phyloP scores from a whole-genome alignment of 306 rosid genomes.

The Adenanthera pavonina region DNA sequence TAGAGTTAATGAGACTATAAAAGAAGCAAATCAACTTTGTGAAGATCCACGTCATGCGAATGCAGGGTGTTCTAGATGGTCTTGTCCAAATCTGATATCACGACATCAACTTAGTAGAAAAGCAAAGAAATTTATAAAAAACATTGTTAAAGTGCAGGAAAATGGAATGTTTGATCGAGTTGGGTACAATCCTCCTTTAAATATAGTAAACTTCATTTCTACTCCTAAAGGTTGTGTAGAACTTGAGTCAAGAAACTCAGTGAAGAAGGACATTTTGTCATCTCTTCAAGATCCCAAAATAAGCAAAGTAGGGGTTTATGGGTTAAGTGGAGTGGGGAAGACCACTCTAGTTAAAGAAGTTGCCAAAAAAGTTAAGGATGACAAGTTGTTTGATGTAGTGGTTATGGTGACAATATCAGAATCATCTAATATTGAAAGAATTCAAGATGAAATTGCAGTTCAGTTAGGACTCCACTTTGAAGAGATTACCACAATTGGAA shows the following conservation, averaged over 20 bases:
- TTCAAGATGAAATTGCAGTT: conserved; percentile 19
- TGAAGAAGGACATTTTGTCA: background rate
- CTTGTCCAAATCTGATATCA: conserved; percentile 1
- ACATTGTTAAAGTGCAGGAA: background rate
- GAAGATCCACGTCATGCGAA: background rate
- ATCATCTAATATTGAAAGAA: background rate
- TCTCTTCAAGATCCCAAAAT: too few relatives aligned
- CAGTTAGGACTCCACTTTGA: background rate
- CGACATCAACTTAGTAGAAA: conserved; percentile 30
- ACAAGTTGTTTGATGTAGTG: background rate
- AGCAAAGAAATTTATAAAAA: conserved; percentile 17
- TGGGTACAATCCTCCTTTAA: background rate
- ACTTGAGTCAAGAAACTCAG: background rate
- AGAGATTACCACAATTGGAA: background rate
- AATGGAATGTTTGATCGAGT: background rate
- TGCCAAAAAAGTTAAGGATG: too few relatives aligned
- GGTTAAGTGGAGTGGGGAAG: too few relatives aligned
- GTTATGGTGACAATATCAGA: background rate
- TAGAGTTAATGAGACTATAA: background rate
- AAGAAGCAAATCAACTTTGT: background rate
- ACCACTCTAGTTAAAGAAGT: too few relatives aligned
- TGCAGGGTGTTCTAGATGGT: conserved; percentile 4
- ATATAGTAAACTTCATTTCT: too few relatives aligned
- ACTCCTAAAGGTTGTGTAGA: background rate
- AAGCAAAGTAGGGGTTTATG: too few relatives aligned